Percentiles rank a stretch among this genome's conserved stretches.
Evolutionary conservation across 768 basidiomycete genomes (phyloP).

Genomic region (Termitomyces sp.): DNA sequence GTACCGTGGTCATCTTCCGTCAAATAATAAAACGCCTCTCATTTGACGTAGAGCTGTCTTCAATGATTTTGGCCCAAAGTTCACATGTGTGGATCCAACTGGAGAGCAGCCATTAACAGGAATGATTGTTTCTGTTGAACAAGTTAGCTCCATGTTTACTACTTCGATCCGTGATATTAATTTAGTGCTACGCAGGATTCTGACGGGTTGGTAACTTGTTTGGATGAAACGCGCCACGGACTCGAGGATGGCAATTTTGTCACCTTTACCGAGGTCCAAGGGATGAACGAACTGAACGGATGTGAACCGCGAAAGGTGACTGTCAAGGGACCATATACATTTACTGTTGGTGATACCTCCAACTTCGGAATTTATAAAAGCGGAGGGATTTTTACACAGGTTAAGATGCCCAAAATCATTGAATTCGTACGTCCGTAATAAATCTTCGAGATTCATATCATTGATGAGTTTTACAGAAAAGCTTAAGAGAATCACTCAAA

Average conservation of each 20-base stretch:
- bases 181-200: slow-evolving; percentile 43
- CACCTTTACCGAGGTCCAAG: slow-evolving; percentile 93
- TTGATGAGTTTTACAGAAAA: slow-evolving; percentile 59
- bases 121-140: slow-evolving; percentile 93
- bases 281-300: slow-evolving; percentile 86
- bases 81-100: slow-evolving; percentile 96
- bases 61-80: slow-evolving; percentile 94
- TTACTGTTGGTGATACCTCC: slow-evolving; percentile 90
- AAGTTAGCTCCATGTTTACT: slow-evolving; percentile 38
- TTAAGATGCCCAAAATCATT: slow-evolving; percentile 97
- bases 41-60: slow-evolving; percentile 68
- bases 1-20: slow-evolving; percentile 33
- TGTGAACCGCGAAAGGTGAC: slow-evolving; percentile 89
- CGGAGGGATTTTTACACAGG: slow-evolving; percentile 95
- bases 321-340: slow-evolving; percentile 97
- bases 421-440: slow-evolving; percentile 70
- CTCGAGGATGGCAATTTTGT: slow-evolving; percentile 99
- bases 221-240: slow-evolving; percentile 96
- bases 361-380: slow-evolving; percentile 68
- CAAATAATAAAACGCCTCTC: neutral
- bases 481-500: slow-evolving; percentile 77
- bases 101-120: slow-evolving; percentile 91
- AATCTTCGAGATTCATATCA: neutral
- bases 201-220: slow-evolving; percentile 91
- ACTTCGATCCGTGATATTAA: neutral